Conservation (phyloP, 257 asterid genomes). For the Nicotiana benthamiana region DNA sequence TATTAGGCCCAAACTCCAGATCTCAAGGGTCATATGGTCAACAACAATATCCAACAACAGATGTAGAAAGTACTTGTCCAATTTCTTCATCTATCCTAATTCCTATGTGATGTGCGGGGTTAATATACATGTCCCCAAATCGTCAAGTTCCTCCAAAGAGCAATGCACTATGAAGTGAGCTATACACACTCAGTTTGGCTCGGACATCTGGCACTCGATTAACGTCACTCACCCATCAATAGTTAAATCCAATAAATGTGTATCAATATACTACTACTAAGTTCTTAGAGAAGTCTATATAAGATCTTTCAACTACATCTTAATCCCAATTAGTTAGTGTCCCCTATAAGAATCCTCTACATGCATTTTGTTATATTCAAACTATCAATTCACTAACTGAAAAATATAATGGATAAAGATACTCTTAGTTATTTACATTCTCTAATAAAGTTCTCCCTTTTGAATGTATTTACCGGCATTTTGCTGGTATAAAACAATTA, state of each 20-base stretch:
- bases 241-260: background rate
- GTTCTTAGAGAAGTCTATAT: background rate
- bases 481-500: too few species aligned
- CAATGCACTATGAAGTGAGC: background rate
- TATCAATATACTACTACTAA: background rate
- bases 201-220: background rate
- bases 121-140: background rate
- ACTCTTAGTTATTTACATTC: too few species aligned
- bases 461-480: too few species aligned
- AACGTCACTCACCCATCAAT: background rate
- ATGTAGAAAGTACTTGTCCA: background rate
- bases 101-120: background rate
- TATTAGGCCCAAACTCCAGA: background rate
- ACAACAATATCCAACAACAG: background rate
- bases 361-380: background rate
- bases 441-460: too few species aligned
- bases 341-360: background rate
- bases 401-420: background rate
- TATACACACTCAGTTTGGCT: background rate
- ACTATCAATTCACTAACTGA: background rate
- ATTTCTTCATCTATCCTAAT: background rate
- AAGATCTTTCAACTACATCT: background rate
- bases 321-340: background rate
- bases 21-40: background rate
- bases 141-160: background rate